Conservation (phyloP, 805 yeast species). For the Schwanniomyces sp. region DNA sequence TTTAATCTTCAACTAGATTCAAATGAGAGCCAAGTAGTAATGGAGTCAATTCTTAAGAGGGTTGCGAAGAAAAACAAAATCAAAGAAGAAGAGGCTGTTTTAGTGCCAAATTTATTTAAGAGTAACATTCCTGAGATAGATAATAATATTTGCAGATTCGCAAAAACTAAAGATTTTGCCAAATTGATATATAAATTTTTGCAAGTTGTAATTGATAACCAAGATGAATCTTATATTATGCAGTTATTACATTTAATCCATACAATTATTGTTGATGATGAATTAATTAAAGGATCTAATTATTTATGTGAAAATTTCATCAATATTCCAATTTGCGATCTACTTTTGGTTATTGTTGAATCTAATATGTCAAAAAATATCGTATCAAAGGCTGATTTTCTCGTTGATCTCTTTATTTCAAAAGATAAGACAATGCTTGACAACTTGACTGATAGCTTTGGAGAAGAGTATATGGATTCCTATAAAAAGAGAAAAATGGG, state of each 20-base stretch:
- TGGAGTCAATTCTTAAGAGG: slow-evolving; percentile 45
- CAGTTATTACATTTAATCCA: slow-evolving; percentile 68
- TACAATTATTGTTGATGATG: slow-evolving; percentile 58
- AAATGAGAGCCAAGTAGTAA: slow-evolving; percentile 51
- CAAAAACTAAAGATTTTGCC: slow-evolving; percentile 53
- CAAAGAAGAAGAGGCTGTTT: slow-evolving; percentile 42
- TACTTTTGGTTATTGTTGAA: slow-evolving; percentile 52
- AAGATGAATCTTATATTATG: slow-evolving; percentile 55
- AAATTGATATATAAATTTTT: slow-evolving; percentile 59
- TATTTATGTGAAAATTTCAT: slow-evolving; percentile 46
- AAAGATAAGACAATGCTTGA: slow-evolving; percentile 52
- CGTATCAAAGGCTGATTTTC: slow-evolving; percentile 54
- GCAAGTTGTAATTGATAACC: slow-evolving; percentile 48
- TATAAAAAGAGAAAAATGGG: slow-evolving; percentile 47
- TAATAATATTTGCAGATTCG: slow-evolving; percentile 44
- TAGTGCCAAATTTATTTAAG: slow-evolving; percentile 44
- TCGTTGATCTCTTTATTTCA: slow-evolving; percentile 51
- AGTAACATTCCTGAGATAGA: slow-evolving; percentile 35
- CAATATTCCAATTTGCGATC: slow-evolving; percentile 56
- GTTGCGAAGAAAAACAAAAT: slow-evolving; percentile 38
- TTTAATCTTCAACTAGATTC: slow-evolving; percentile 48
- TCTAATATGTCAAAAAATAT: slow-evolving; percentile 49
- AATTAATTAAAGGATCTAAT: slow-evolving; percentile 36
- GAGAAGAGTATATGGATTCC: slow-evolving; percentile 49
- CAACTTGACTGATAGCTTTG: slow-evolving; percentile 56